Evolutionary conservation across 1,139 yeast species (phyloP), one percentile per base, ranked within the genome.

Genomic region (Kluyveromyces marxianus): DNA sequence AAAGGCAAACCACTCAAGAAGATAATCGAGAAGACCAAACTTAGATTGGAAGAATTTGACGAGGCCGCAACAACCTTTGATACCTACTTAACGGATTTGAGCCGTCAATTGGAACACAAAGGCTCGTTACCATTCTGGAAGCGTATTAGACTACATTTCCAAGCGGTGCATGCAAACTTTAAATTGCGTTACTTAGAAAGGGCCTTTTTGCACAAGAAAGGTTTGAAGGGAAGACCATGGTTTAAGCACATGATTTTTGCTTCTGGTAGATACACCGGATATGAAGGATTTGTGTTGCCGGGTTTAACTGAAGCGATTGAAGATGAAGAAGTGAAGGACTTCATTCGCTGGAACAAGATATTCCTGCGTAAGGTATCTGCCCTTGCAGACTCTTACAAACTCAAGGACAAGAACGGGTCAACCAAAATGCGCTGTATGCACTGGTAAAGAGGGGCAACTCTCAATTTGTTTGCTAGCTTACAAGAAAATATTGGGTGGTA

Each of bases 241-340:
- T 89, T 83, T 69, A 86, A 82, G 67, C 96, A 89, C 66, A 74
- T 85, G 51, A 78, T 86, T 3, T 87, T 75, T 63, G 95, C 95
- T 2, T 81, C 92, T 45, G 95, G 95, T 3, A 72, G 94, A 59
- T 81, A 74, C 64, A 84, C 95, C 2, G 96, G 96, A 1, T 88
- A 88, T 58, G 83, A 86, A 25, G 95, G 95, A 1, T 89, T 83
- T 56, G 76, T 81, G 24, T 72, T 84, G 52, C 96, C 96, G 1
- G 92, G 90, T 1, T 69, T 88, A 48, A 75, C 76, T 35, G 96
- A 88, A 62, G 87, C 95, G 0, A 65, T 85, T 42, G 95, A 87
- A 61, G 95, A 86, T 58, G 57, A 62, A 0, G 81, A 83, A 54
- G 65, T 71, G 32, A 71, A 69, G 28, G 68, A 76, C 33, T 73